These are phyloP conservation scores for Podospora tetraspora DNA, from an alignment of 495 filamentous ascomycete genomes.

Conservation along the genomic window DNA sequence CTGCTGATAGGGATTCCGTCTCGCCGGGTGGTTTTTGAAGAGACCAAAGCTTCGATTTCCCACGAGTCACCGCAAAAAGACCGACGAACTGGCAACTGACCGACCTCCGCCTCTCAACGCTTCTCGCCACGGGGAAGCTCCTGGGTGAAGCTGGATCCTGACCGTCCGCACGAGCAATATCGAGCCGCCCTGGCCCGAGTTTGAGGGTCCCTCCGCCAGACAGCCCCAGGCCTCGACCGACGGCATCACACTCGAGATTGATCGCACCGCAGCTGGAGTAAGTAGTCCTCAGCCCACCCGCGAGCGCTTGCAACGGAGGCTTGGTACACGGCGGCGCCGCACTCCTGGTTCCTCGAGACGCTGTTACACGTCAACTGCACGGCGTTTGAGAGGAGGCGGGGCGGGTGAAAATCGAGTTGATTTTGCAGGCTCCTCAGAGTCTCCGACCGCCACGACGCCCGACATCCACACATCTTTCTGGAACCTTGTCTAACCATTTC, in stretches of 20 bases:
- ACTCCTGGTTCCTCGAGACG: background rate
- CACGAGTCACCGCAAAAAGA: conserved; percentile 9
- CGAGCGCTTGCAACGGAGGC: background rate
- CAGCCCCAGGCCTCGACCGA: background rate
- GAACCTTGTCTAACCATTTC: conserved; percentile 12
- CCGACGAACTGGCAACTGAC: background rate
- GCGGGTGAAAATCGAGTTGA: background rate
- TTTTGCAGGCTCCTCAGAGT: background rate
- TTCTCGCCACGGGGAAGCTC: conserved; percentile 7
- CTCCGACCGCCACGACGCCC: background rate
- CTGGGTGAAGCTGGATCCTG: conserved; percentile 6
- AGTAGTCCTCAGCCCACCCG: background rate
- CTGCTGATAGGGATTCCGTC: background rate
- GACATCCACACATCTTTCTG: conserved; percentile 7
- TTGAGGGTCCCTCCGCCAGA: conserved; percentile 3
- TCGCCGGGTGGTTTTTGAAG: background rate
- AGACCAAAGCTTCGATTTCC: conserved; percentile 1
- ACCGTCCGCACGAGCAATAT: conserved; percentile 19
- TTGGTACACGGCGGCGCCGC: background rate
- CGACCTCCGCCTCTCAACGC: background rate
- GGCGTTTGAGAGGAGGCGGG: conserved; percentile 7
- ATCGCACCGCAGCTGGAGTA: background rate
- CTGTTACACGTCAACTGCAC: conserved; percentile 4
- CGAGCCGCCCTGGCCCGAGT: conserved; percentile 15
- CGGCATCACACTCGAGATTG: conserved; percentile 6